Evolutionary conservation across 345 rosid species (phyloP).

Genomic region (Moringa oleifera): DNA sequence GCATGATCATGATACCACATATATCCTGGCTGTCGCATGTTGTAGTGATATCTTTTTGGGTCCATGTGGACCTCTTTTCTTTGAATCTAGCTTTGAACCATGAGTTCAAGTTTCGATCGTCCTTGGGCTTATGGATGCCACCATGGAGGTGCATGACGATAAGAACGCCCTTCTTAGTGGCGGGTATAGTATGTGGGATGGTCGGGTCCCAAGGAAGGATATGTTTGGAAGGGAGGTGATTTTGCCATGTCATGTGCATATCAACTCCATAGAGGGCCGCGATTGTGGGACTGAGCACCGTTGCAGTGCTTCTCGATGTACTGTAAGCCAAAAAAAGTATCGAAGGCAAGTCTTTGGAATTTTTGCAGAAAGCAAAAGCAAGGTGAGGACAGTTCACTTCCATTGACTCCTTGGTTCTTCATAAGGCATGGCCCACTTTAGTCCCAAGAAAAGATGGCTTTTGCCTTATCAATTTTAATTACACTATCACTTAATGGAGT

Average conservation of each 20-base stretch:
- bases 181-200: conserved; percentile 55
- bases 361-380: conserved; percentile 36
- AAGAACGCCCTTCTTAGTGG: conserved; percentile 50
- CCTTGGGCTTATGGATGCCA: conserved; percentile 57
- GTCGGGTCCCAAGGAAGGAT: conserved; percentile 94
- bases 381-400: too few relatives aligned
- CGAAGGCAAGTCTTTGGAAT: conserved; percentile 81
- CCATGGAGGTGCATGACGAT: conserved; percentile 98
- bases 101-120: conserved; percentile 66
- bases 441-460: too few relatives aligned
- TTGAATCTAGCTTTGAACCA: conserved; percentile 79
- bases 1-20: conserved; percentile 97
- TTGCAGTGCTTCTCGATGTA: conserved; percentile 44
- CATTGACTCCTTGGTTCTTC: too few relatives aligned
- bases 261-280: conserved; percentile 65
- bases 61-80: conserved; percentile 62
- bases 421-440: too few relatives aligned
- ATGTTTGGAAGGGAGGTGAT: conserved; percentile 77
- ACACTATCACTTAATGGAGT: too few relatives aligned
- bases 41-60: conserved; percentile 46
- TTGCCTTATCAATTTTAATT: too few relatives aligned
- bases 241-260: conserved; percentile 67
- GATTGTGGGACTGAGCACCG: conserved; percentile 89
- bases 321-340: conserved; percentile 85
- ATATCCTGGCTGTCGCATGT: conserved; percentile 79